Evolutionary conservation across 2,329 filamentous ascomycete genomes (phyloP).

Genomic region (Penicillium corylophilum): DNA sequence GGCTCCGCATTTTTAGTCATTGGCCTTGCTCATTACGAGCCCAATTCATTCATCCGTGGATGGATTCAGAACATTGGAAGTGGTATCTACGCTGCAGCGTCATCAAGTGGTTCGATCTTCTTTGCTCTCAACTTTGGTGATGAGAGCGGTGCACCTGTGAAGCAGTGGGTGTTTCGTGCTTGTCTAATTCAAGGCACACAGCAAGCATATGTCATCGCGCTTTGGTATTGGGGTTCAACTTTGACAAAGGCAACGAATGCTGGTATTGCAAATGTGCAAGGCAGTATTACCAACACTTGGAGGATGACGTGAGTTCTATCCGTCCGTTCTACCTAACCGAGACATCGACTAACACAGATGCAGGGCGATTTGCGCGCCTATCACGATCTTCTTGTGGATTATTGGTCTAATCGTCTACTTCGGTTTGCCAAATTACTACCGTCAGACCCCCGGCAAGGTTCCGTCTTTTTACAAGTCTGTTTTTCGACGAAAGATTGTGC

Average conservation of each 20-base stretch:
- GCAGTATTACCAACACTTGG: conserved; percentile 44
- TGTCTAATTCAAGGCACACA: conserved; percentile 66
- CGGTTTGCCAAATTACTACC: conserved; percentile 67
- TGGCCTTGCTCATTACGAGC: conserved; percentile 60
- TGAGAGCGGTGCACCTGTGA: conserved; percentile 62
- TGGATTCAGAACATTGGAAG: conserved; percentile 63
- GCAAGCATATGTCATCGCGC: conserved; percentile 62
- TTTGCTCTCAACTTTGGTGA: conserved; percentile 68
- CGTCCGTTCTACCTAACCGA: neutral
- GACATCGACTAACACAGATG: conserved; percentile 21
- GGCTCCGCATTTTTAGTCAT: conserved; percentile 62
- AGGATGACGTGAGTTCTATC: conserved; percentile 41
- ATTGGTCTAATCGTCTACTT: conserved; percentile 57
- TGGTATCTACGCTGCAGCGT: conserved; percentile 61
- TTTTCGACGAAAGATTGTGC: conserved; percentile 61
- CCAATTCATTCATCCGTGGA: conserved; percentile 40
- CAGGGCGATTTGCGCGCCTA: conserved; percentile 56
- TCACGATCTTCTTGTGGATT: conserved; percentile 58
- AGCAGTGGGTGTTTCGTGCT: conserved; percentile 66
- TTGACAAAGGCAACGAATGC: conserved; percentile 48
- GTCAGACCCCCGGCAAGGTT: conserved; percentile 61
- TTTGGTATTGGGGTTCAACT: conserved; percentile 67
- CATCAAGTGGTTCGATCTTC: conserved; percentile 62
- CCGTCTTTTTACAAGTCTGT: conserved; percentile 65
- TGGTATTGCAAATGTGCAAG: conserved; percentile 40